Percentiles rank a stretch among this genome's conserved stretches.
Evolutionary conservation across 2,329 filamentous ascomycete species (phyloP).

Genomic region (Alternaria sp.): DNA sequence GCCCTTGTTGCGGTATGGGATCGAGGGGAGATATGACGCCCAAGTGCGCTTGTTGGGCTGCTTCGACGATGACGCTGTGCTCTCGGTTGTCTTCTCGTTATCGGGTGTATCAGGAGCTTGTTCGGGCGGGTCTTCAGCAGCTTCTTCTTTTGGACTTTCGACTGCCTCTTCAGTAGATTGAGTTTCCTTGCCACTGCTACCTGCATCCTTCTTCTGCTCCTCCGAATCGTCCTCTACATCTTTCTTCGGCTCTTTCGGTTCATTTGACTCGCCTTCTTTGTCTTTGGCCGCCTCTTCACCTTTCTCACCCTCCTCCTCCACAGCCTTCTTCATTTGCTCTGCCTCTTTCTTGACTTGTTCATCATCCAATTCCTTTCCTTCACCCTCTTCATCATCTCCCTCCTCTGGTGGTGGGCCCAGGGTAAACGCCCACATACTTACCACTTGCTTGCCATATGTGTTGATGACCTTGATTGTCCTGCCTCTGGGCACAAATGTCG

Average conservation of each 20-base stretch:
- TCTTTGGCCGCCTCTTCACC: slow-evolving; percentile 12
- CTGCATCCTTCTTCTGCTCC: slow-evolving; percentile 12
- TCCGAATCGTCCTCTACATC: slow-evolving; percentile 5
- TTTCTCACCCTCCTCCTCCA: slow-evolving; percentile 21
- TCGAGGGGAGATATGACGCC: slow-evolving; percentile 51
- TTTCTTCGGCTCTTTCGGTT: slow-evolving; percentile 9
- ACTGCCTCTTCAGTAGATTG: slow-evolving; percentile 8
- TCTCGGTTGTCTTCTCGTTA: slow-evolving; percentile 20
- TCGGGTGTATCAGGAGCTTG: slow-evolving; percentile 39
- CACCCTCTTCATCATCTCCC: slow-evolving; percentile 34
- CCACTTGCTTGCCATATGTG: slow-evolving; percentile 59
- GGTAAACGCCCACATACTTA: slow-evolving; percentile 61
- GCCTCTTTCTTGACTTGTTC: slow-evolving; percentile 38
- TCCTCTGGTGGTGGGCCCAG: slow-evolving; percentile 55
- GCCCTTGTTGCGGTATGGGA: slow-evolving; percentile 47
- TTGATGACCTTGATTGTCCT: slow-evolving; percentile 61
- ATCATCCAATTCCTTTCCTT: slow-evolving; percentile 33
- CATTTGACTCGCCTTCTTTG: slow-evolving; percentile 1
- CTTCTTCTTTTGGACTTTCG: slow-evolving; percentile 24
- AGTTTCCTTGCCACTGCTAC: slow-evolving; percentile 11
- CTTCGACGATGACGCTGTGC: slow-evolving; percentile 17
- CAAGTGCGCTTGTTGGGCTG: slow-evolving; percentile 45
- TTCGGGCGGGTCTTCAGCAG: slow-evolving; percentile 38
- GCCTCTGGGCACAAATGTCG: slow-evolving; percentile 60
- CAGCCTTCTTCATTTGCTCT: slow-evolving; percentile 32